Evolutionary conservation across 371 early-diverging fungal species (phyloP).

Genomic region (Zychaea mexicana): DNA sequence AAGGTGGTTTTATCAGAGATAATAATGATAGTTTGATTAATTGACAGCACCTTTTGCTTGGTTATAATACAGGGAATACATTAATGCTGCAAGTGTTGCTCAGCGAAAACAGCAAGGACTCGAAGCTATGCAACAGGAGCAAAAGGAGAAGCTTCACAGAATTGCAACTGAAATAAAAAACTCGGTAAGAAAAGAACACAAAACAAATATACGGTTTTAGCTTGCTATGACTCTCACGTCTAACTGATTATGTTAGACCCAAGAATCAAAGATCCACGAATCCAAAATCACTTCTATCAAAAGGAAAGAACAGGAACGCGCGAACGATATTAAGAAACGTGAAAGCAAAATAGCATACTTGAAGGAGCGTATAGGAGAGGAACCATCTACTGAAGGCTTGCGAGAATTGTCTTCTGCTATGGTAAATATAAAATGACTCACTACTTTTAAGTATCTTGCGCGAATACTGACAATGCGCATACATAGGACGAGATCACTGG

Average conservation of each 20-base stretch:
- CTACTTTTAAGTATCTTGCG: background rate
- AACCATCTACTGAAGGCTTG: background rate
- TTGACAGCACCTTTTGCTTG: no score
- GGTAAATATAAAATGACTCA: background rate
- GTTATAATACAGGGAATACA: no score
- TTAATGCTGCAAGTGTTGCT: no score
- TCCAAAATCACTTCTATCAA: background rate
- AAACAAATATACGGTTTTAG: no score
- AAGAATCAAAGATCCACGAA: background rate
- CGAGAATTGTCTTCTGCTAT: background rate
- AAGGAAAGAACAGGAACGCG: background rate
- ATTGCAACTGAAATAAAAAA: no score
- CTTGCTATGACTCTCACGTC: no score
- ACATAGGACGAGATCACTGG: background rate
- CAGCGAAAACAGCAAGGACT: no score
- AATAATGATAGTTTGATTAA: background rate
- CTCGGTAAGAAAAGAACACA: no score
- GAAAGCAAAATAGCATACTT: background rate
- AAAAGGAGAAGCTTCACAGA: no score
- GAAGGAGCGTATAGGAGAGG: background rate
- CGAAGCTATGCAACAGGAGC: no score
- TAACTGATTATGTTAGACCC: background rate
- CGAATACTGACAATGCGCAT: background rate
- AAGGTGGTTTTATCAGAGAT: background rate
- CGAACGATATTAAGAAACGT: background rate